Evolutionary conservation across 164 flowering plant genomes (phyloP), one percentile per base, ranked within the genome.

Genomic region (Dillenia suffruticosa): DNA sequence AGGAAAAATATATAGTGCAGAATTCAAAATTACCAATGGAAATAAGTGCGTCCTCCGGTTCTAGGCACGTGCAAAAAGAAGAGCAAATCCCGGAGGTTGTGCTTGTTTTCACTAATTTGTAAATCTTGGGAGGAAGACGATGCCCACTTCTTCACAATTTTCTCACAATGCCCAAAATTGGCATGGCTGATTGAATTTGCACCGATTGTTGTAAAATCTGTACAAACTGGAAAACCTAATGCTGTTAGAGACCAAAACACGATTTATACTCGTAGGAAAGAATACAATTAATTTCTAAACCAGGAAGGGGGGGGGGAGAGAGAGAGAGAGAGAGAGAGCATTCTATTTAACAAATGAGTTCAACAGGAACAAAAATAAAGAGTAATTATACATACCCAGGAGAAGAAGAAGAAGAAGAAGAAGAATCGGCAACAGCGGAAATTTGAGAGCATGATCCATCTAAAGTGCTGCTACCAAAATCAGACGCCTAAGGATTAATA

Each of bases 51-150:
- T 14, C 99, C 99, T 65, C 96, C 99, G 11, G 97, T 95, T 67
- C 99, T 81, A 12, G 99, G 99, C 43, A 95, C 72, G 71, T 95
- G 99, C 53, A 95, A 92, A 74, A 95, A 95, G 77, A 92, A 92
- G 51, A 95, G 77, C 74, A 95, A 75, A 64, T 90, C 90, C 46
- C 62, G 79, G 52, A 95, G 80, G 3, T 70, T 74, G 68, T 82
- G 92, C 49, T 77, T 85, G 74, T 92, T 85, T 66, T 73, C 79
- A 68, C 71, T 76, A 58, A 70, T 64, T 67, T 76, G 71, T 56
- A 71, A 70, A 64, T 84, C 75, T 61, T 73, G 74, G 1, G 97
- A 77, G 26, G 86, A 81, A 53, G 72, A 68, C 44, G 72, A 68
- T 46, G 87, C 90, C 99, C 99, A 95, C 19, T 70, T 71, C 75